A percentile compares a stretch with the other conserved stretches of the same genome.
Evolutionary conservation across 1,139 yeast species (phyloP).

Genomic region (Yamadazyma diospyri): DNA sequence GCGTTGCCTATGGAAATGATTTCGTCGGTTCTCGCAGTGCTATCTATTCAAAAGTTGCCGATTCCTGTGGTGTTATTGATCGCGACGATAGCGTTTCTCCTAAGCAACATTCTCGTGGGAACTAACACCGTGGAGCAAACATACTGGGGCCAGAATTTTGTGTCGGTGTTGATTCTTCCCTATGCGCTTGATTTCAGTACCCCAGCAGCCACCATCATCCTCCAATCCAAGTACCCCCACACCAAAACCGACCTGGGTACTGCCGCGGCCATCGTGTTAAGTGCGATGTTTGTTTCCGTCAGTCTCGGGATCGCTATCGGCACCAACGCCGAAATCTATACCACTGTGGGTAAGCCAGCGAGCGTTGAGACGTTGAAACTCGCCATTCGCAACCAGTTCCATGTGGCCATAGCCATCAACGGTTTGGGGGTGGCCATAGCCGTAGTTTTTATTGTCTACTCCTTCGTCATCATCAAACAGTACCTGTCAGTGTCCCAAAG

Average conservation of each 20-base stretch:
- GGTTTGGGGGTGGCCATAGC: slow-evolving; percentile 2
- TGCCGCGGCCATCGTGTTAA: slow-evolving; percentile 3
- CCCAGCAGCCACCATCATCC: not conserved
- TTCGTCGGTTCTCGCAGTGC: not conserved
- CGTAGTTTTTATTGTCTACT: not conserved
- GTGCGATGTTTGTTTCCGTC: slow-evolving; percentile 1
- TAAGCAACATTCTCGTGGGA: slow-evolving; percentile 14
- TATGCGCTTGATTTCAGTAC: slow-evolving; percentile 61
- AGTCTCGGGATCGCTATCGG: slow-evolving; percentile 1
- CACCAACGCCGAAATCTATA: slow-evolving; percentile 3
- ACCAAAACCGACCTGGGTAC: not conserved
- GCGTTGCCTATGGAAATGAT: slow-evolving; percentile 3
- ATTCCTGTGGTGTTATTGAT: slow-evolving; percentile 1
- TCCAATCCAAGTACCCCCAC: slow-evolving; percentile 1
- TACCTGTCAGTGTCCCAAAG: not conserved
- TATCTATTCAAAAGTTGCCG: slow-evolving; percentile 1
- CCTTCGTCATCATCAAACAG: not conserved
- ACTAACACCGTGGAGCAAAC: slow-evolving; percentile 13
- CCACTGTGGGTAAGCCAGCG: not conserved
- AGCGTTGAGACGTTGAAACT: not conserved
- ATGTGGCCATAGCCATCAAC: slow-evolving; percentile 3
- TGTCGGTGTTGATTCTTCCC: slow-evolving; percentile 43
- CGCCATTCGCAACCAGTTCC: slow-evolving; percentile 2
- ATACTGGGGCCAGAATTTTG: slow-evolving; percentile 39
- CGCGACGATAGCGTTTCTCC: slow-evolving; percentile 7